Evolutionary conservation across 225 moss, liverwort and hornwort genomes (phyloP).

Genomic region (Sphagnum tenellum): DNA sequence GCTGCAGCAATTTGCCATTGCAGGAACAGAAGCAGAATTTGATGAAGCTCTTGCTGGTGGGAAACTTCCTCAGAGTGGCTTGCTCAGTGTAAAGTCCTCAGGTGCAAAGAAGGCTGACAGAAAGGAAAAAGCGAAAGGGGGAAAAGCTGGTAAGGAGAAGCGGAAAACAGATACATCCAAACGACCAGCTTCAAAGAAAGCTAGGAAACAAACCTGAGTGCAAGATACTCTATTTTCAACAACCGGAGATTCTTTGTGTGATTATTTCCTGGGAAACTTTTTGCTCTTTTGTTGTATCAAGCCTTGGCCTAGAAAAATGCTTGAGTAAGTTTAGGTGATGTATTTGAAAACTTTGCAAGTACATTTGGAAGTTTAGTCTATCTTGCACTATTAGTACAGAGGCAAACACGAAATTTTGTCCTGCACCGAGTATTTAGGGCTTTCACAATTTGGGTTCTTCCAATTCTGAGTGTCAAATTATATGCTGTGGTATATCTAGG

Average conservation of each 20-base stretch:
- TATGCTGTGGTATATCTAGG: too few species aligned
- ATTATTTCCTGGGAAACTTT: too few species aligned
- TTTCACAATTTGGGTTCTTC: too few species aligned
- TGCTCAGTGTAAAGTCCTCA: constrained; percentile 59
- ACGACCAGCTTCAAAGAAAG: constrained; percentile 40
- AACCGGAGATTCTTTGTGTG: too few species aligned
- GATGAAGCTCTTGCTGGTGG: constrained; percentile 76
- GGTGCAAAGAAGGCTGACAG: constrained; percentile 15
- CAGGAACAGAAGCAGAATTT: constrained; percentile 74
- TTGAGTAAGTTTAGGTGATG: too few species aligned
- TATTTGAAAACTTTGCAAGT: too few species aligned
- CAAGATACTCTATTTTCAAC: too few species aligned
- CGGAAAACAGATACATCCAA: constrained; percentile 31
- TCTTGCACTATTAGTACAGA: constrained; percentile 31
- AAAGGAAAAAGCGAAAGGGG: constrained; percentile 25
- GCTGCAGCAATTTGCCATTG: constrained; percentile 78
- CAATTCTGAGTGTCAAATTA: too few species aligned
- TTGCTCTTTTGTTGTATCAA: too few species aligned
- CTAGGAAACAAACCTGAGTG: constrained; percentile 20
- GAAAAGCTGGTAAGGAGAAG: constrained; percentile 41
- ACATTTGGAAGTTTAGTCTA: constrained; percentile 18
- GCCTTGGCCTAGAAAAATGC: too few species aligned
- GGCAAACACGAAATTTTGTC: too few species aligned
- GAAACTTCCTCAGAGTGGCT: constrained; percentile 58
- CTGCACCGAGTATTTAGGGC: too few species aligned